phyloP scores from a whole-genome alignment of 164 flowering plant species.

The Nymphaea colorata region DNA sequence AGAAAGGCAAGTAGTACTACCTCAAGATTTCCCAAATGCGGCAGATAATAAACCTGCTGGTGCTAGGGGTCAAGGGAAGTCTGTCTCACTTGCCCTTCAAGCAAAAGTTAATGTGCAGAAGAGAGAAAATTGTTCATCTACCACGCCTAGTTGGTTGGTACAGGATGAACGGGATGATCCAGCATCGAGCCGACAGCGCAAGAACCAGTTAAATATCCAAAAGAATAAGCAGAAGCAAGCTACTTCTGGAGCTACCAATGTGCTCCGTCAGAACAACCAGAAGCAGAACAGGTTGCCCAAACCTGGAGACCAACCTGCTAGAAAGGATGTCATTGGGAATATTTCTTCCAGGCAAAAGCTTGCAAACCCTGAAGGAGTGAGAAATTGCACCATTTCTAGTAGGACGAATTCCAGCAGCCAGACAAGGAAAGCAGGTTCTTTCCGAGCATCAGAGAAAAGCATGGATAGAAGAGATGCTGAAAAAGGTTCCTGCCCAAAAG shows the following conservation, averaged over 20 bases:
- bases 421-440: background rate
- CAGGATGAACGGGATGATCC: background rate
- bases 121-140: conserved; percentile 36
- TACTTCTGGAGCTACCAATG: conserved; percentile 25
- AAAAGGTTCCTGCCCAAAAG: background rate
- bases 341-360: background rate
- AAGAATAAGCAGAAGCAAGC: conserved; percentile 39
- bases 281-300: conserved; percentile 38
- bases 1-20: background rate
- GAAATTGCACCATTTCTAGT: background rate
- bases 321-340: background rate
- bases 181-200: conserved; percentile 19
- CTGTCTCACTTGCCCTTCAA: conserved; percentile 83
- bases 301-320: background rate
- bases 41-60: conserved; percentile 25
- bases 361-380: background rate
- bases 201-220: conserved; percentile 24
- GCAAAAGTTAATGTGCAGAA: conserved; percentile 94
- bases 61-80: conserved; percentile 44
- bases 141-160: background rate
- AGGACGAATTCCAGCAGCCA: background rate
- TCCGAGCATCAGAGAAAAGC: background rate
- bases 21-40: conserved; percentile 7
- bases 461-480: background rate
- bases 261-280: conserved; percentile 72